Percentiles rank a stretch among this genome's conserved stretches.
phyloP scores from a whole-genome alignment of 805 yeast species.

The Myxozyma mucilagina region DNA sequence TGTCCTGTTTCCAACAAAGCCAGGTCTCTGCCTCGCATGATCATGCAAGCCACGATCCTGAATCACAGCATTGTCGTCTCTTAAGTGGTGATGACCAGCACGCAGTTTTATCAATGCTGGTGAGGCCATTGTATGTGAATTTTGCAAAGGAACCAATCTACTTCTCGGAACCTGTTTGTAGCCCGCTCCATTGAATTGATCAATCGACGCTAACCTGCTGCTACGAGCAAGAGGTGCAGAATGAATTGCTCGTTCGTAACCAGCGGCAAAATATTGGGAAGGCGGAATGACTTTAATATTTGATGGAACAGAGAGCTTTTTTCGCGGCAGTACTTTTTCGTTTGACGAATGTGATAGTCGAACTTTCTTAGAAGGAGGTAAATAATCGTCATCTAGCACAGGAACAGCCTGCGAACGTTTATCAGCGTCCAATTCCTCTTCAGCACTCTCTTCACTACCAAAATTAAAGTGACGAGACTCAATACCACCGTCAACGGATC shows the following conservation, averaged over 20 bases:
- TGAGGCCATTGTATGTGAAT: background rate
- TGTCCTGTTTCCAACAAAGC: too few species aligned
- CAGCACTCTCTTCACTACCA: background rate
- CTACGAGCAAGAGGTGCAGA: constrained; percentile 25
- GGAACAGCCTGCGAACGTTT: background rate
- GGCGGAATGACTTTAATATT: constrained; percentile 21
- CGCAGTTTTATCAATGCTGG: too few species aligned
- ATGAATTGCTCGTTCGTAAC: constrained; percentile 28
- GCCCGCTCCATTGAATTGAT: background rate
- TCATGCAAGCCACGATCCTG: too few species aligned
- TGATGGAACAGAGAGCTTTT: constrained; percentile 11
- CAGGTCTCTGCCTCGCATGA: too few species aligned
- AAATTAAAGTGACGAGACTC: background rate
- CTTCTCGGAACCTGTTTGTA: background rate
- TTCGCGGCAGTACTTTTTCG: background rate
- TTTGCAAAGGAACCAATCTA: background rate
- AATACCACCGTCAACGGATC: background rate
- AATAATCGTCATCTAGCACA: background rate
- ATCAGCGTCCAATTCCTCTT: background rate
- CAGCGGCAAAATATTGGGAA: constrained; percentile 10
- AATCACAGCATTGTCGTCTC: too few species aligned
- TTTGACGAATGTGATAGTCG: background rate
- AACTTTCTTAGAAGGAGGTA: background rate
- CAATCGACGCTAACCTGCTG: background rate
- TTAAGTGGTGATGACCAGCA: too few species aligned